These are phyloP conservation scores for Saccharomyces hybrid DNA, from an alignment of 1,139 yeast species.

Conservation along the genomic window DNA sequence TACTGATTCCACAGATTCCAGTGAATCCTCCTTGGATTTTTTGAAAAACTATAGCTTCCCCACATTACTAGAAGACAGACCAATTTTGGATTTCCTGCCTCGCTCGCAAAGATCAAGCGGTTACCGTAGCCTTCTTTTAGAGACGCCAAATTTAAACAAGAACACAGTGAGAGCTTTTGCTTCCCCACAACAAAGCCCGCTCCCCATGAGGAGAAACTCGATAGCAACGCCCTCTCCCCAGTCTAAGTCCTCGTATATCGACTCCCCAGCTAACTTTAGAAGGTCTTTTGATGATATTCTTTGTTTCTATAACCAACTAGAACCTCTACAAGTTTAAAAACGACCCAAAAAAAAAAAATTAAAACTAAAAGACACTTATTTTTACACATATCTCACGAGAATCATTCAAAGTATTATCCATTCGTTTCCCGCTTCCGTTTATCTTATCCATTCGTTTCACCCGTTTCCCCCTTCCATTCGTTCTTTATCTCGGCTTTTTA, in stretches of 20 bases:
- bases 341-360: not conserved
- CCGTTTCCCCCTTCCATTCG: not conserved
- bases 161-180: not conserved
- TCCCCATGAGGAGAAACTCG: conserved; percentile 1
- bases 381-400: not conserved
- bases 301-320: not conserved
- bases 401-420: not conserved
- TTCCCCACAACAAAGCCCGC: not conserved
- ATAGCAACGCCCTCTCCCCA: not conserved
- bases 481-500: not conserved
- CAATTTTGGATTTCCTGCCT: not conserved
- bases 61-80: conserved; percentile 21
- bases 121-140: not conserved
- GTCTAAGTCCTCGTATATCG: not conserved
- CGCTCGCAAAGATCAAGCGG: not conserved
- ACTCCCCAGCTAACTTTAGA: not conserved
- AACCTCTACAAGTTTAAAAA: not conserved
- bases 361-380: not conserved
- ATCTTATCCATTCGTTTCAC: conserved; percentile 1
- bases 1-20: conserved; percentile 12
- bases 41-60: conserved; percentile 27
- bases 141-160: not conserved
- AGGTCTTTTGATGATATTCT: conserved; percentile 1
- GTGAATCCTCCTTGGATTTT: conserved; percentile 22
- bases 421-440: not conserved